These are phyloP conservation scores for Trichoderma orchidacearum DNA, from an alignment of 495 filamentous ascomycete species.

Conservation along the genomic window DNA sequence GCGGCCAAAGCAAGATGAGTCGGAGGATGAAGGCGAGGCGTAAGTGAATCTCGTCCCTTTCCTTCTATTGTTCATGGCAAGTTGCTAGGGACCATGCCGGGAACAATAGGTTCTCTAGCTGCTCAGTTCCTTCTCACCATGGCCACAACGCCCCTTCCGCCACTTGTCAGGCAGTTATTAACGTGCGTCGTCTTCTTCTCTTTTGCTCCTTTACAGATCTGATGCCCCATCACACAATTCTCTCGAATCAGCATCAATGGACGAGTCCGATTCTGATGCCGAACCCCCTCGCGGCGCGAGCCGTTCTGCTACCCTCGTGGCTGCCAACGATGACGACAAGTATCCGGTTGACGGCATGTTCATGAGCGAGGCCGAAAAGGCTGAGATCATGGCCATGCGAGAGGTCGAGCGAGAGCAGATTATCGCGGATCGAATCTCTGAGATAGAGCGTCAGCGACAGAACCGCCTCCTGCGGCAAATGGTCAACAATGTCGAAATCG, in stretches of 20 bases:
- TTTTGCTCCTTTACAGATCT: neutral
- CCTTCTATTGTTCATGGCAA: conserved; percentile 4
- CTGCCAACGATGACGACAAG: conserved; percentile 48
- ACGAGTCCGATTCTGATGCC: conserved; percentile 69
- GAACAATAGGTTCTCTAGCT: neutral
- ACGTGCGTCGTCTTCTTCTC: neutral
- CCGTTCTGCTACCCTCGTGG: conserved; percentile 38
- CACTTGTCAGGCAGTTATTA: neutral
- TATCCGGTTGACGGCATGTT: conserved; percentile 88
- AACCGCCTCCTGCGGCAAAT: conserved; percentile 74
- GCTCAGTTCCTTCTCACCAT: neutral
- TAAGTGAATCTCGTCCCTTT: conserved; percentile 36
- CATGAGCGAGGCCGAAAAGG: conserved; percentile 63
- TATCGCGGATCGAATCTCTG: conserved; percentile 74
- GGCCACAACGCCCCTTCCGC: neutral
- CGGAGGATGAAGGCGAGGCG: conserved; percentile 73
- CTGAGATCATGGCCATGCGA: conserved; percentile 70
- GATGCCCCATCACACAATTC: conserved; percentile 51
- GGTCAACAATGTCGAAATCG: conserved; percentile 52
- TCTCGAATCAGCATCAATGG: conserved; percentile 74
- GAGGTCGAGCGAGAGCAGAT: conserved; percentile 84
- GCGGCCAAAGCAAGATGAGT: conserved; percentile 39
- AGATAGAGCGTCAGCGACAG: conserved; percentile 67
- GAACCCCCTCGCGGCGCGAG: conserved; percentile 33
- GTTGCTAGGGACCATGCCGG: neutral